These are phyloP conservation scores for Cryptosporidium xiaoi DNA, from an alignment of 169 alveolate genomes.

Conservation along the genomic window DNA sequence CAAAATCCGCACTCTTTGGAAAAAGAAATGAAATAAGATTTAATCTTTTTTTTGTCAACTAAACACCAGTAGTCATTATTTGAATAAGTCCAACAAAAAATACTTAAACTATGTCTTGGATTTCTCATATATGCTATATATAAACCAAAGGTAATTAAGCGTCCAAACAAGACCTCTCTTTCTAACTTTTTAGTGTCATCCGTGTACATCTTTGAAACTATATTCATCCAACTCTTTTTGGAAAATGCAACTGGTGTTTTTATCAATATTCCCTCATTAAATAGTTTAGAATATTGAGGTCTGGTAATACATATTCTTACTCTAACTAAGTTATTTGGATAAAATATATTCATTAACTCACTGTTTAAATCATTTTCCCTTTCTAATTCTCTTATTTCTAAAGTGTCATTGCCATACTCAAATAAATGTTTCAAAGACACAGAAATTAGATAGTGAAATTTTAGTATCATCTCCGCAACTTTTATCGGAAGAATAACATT, in stretches of 20 bases:
- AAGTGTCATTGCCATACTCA: background rate
- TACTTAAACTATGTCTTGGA: constrained; percentile 4
- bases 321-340: constrained; percentile 17
- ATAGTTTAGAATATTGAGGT: constrained; percentile 53
- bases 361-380: background rate
- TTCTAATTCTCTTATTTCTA: background rate
- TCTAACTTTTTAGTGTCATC: background rate
- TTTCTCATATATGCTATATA: constrained; percentile 19
- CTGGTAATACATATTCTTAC: constrained; percentile 51
- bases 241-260: constrained; percentile 18
- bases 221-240: background rate
- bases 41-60: background rate
- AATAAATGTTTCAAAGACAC: constrained; percentile 24
- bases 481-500: constrained; percentile 22
- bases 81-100: constrained; percentile 25
- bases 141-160: constrained; percentile 24
- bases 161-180: constrained; percentile 23
- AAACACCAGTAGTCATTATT: background rate
- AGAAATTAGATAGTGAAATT: constrained; percentile 30
- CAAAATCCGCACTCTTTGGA: background rate
- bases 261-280: constrained; percentile 33
- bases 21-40: background rate
- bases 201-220: constrained; percentile 2
- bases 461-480: constrained; percentile 17
- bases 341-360: background rate